A percentile compares a stretch with the other conserved stretches of the same genome.
phyloP scores from a whole-genome alignment of 129 eudicot species.

The Flaveria robusta region DNA sequence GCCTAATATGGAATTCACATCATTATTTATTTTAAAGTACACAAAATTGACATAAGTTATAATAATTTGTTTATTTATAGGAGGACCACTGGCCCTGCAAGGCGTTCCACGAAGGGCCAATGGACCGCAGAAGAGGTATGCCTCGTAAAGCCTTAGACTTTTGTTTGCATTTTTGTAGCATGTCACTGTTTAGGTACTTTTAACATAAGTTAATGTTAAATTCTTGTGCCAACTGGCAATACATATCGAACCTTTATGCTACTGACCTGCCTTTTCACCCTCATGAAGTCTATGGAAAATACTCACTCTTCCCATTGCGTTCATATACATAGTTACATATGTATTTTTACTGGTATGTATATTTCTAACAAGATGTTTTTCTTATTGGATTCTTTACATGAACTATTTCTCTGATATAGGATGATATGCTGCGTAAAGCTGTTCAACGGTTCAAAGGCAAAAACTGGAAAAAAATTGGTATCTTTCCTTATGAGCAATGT shows the following conservation, averaged over 20 bases:
- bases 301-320: background rate
- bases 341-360: background rate
- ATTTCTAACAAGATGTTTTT: background rate
- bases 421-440: conserved; percentile 71
- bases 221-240: background rate
- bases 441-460: conserved; percentile 79
- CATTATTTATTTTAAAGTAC: background rate
- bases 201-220: background rate
- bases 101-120: conserved; percentile 89
- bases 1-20: too few species aligned
- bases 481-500: conserved; percentile 1
- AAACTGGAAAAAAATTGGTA: conserved; percentile 95
- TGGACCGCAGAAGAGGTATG: conserved; percentile 84
- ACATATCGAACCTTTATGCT: background rate
- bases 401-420: conserved; percentile 44
- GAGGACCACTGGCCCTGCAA: conserved; percentile 80
- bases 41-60: background rate
- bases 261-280: background rate
- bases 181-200: background rate
- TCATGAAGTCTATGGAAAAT: background rate
- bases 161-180: too few species aligned
- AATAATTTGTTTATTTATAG: conserved; percentile 28
- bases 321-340: background rate
- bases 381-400: background rate
- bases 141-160: background rate